phyloP scores from a whole-genome alignment of 108 stramenopile species.

The Cyclotella atomus region DNA sequence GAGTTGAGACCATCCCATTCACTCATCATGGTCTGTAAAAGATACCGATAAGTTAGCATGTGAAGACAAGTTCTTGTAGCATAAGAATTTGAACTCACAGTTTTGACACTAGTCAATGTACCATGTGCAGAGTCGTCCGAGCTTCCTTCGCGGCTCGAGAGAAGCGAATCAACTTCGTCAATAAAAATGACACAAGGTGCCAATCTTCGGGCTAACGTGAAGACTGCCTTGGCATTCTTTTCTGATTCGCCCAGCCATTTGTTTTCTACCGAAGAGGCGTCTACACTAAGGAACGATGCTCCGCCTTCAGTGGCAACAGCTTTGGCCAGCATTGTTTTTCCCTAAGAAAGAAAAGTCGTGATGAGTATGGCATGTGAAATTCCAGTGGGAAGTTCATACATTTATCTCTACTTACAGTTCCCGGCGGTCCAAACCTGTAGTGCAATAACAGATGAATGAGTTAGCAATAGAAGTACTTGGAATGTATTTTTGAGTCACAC shows the following conservation, averaged over 20 bases:
- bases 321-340: constrained; percentile 95
- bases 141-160: constrained; percentile 89
- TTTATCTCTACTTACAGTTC: constrained; percentile 58
- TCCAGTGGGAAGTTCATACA: too few relatives aligned
- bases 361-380: not conserved
- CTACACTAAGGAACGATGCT: constrained; percentile 94
- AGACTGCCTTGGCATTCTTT: constrained; percentile 99
- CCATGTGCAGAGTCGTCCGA: constrained; percentile 96
- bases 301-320: constrained; percentile 99
- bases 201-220: constrained; percentile 94
- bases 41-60: not conserved
- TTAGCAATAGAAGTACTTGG: too few relatives aligned
- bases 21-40: constrained; percentile 82
- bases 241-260: constrained; percentile 99
- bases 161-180: constrained; percentile 95
- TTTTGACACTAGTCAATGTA: constrained; percentile 97
- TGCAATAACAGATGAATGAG: not conserved
- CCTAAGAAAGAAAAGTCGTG: constrained; percentile 32
- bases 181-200: constrained; percentile 97
- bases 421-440: constrained; percentile 90
- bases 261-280: constrained; percentile 96
- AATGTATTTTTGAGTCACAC: not conserved
- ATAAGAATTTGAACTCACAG: too few relatives aligned
- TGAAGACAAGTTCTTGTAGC: too few relatives aligned
- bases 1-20: constrained; percentile 98